Percentiles rank a stretch among this genome's conserved stretches.
These are phyloP conservation scores for Rhododendron williamsianum DNA, from an alignment of 148 eudicot species.

Conservation along the genomic window DNA sequence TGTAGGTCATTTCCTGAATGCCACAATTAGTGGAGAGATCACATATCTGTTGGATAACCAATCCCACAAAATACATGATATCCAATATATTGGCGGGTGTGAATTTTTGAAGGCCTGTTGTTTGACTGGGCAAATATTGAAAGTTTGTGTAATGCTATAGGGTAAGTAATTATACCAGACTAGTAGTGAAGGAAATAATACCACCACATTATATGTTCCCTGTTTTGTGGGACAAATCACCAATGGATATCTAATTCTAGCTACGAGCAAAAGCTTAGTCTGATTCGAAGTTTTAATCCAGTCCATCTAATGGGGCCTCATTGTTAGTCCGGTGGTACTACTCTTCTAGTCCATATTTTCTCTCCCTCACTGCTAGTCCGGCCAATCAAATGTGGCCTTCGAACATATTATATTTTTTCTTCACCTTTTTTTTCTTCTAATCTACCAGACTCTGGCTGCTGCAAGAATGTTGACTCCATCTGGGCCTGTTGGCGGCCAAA, in stretches of 20 bases:
- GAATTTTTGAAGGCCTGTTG: not conserved
- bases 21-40: not conserved
- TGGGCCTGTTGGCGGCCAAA: constrained; percentile 82
- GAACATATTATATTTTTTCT: not conserved
- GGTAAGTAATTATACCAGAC: not conserved
- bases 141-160: not conserved
- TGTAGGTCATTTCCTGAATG: not conserved
- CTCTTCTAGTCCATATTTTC: not conserved
- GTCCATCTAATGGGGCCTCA: not conserved
- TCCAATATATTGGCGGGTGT: not conserved
- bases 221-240: not conserved
- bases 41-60: not conserved
- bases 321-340: not conserved
- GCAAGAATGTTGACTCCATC: constrained; percentile 98
- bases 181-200: not conserved
- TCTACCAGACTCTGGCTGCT: constrained; percentile 81
- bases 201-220: not conserved
- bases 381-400: not conserved
- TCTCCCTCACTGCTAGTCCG: not conserved
- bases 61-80: not conserved
- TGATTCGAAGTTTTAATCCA: not conserved
- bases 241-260: not conserved
- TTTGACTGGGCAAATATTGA: not conserved
- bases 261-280: not conserved
- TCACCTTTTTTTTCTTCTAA: not conserved